Base-by-base conservation (phyloP, 257 asterid genomes). In the Leonotis leonurus region DNA sequence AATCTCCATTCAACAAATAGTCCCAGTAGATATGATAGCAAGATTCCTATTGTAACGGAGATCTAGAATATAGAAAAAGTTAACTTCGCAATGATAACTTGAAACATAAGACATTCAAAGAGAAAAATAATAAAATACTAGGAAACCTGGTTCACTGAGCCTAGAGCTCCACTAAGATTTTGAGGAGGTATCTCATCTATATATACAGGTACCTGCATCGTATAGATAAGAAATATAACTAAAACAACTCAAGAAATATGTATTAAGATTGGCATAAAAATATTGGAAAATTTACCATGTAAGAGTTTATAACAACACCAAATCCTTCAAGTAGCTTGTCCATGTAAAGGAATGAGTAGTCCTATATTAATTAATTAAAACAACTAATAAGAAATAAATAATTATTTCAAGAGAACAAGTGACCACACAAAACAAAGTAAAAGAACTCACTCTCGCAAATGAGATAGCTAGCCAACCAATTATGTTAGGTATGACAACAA, bases 311-410 rank as follows among this genome's bases (percentile, higher is more conserved):
- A 30, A 97, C 97, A 3, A 93, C 97, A 44, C 99, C 99, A 62
- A 89, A 93, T 46, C 99, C 99, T 79, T 87, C 97, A 78, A 90
- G 60, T 80, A 93, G 76, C 72, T 97, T 82, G 75, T 97, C 97
- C 94, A 93, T 83, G 90, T 93, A 87, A 58, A 93, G 83, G 79
- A 93, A 87, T 5, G 97, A 90, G 17, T 27, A 63, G 64, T 90
- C 96, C 96, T 87, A 67, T 39, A 49, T 51, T 26, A 49, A 59
- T 14, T 20, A 39, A 49, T n/a, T 25, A 70, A 13, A 8, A 51
- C 21, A 41, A 30, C 14, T 26, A 33, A 22, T 50, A 64, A 25
- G 40, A 56, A 56, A 8, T 16, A 30, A 59, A 29, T n/a, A n/a
- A n/a, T n/a, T 56, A 26, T 8, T 32, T 16, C 32, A 33, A 13